A percentile compares a stretch with the other conserved stretches of the same genome.
phyloP scores from a whole-genome alignment of 2,329 filamentous ascomycete species.

The Thelonectria olida region DNA sequence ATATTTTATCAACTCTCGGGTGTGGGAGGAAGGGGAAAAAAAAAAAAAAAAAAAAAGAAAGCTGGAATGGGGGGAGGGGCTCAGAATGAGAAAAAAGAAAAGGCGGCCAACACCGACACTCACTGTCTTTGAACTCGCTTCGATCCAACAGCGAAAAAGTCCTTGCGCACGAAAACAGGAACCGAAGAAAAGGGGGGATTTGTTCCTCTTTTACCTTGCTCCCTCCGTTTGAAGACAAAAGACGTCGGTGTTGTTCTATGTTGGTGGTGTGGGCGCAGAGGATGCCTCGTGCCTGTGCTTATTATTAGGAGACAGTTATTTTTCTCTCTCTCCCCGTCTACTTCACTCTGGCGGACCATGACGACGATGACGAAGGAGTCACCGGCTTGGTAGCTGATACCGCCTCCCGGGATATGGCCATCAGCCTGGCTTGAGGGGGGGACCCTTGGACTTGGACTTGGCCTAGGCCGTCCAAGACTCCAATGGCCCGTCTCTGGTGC shows the following conservation, averaged over 20 bases:
- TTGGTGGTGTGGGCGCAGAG: constrained; percentile 6
- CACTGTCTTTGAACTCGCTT: constrained; percentile 13
- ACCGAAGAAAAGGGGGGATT: constrained; percentile 12
- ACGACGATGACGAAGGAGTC: constrained; percentile 20
- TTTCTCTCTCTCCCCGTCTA: background rate
- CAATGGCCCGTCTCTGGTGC: constrained; percentile 13
- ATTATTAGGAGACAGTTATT: background rate
- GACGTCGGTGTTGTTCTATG: background rate
- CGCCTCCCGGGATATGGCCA: constrained; percentile 16
- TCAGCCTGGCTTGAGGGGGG: too few species aligned
- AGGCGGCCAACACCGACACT: constrained; percentile 22
- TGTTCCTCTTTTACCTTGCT: constrained; percentile 19
- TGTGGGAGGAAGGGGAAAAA: constrained; percentile 39
- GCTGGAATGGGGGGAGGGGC: constrained; percentile 37
- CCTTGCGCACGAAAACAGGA: constrained; percentile 14
- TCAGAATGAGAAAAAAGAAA: constrained; percentile 22
- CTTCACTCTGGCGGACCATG: constrained; percentile 13
- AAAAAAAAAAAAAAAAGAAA: constrained; percentile 36
- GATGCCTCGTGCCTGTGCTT: constrained; percentile 8
- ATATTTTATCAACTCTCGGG: constrained; percentile 43
- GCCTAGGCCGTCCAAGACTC: background rate
- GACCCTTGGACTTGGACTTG: constrained; percentile 11
- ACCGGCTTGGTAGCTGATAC: constrained; percentile 18
- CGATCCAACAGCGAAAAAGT: constrained; percentile 12
- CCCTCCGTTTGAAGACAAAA: background rate